A percentile compares a stretch with the other conserved stretches of the same genome.
Evolutionary conservation across 2,329 filamentous ascomycete genomes (phyloP).

Genomic region (Trichoderma afroharzianum): DNA sequence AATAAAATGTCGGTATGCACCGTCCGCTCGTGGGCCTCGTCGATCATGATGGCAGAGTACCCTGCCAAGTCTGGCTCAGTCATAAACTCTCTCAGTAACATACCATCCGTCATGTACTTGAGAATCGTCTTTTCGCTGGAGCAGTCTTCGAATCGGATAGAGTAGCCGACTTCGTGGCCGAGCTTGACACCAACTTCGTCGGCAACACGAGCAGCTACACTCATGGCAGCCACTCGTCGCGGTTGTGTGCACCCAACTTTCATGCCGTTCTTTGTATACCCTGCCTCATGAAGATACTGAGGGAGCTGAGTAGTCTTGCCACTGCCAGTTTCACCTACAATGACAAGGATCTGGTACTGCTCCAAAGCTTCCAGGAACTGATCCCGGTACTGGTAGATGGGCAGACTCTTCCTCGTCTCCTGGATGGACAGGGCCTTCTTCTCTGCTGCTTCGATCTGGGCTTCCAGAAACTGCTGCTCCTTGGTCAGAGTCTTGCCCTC

Average conservation of each 20-base stretch:
- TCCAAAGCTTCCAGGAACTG: constrained; percentile 83
- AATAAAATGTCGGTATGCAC: constrained; percentile 88
- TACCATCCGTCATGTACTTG: constrained; percentile 97
- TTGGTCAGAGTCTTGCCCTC: constrained; percentile 68
- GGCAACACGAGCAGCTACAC: constrained; percentile 90
- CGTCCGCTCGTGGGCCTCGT: constrained; percentile 94
- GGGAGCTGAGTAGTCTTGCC: constrained; percentile 96
- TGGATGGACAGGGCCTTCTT: constrained; percentile 84
- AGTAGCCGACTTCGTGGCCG: constrained; percentile 89
- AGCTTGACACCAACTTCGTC: constrained; percentile 90
- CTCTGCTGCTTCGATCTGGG: constrained; percentile 84
- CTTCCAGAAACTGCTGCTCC: constrained; percentile 74
- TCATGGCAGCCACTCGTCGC: constrained; percentile 94
- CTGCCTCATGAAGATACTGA: constrained; percentile 89
- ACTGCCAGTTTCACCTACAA: constrained; percentile 91
- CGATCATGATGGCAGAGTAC: constrained; percentile 91
- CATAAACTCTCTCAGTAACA: constrained; percentile 85
- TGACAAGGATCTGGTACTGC: constrained; percentile 81
- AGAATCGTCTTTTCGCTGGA: constrained; percentile 87
- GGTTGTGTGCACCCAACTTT: constrained; percentile 95
- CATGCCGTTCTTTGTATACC: constrained; percentile 77
- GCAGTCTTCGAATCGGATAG: constrained; percentile 90
- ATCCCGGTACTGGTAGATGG: constrained; percentile 84
- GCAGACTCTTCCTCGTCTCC: constrained; percentile 83
- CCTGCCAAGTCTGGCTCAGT: constrained; percentile 78